Evolutionary conservation across 2,329 filamentous ascomycete genomes (phyloP).

Genomic region (Elsinoe necatrix): DNA sequence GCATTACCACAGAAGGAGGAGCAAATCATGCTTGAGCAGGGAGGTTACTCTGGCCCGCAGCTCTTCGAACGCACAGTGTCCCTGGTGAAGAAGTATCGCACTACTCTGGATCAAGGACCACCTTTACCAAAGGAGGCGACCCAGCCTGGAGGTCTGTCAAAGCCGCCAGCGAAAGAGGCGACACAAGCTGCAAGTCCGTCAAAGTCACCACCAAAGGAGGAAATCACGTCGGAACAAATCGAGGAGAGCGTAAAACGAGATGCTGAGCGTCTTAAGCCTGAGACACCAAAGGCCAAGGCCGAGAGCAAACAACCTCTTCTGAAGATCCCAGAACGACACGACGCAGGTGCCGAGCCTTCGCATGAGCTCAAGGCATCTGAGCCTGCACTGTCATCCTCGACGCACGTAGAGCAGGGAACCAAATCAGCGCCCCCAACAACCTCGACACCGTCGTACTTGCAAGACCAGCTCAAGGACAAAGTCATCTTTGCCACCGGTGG

Average conservation of each 20-base stretch:
- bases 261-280: conserved; percentile 26
- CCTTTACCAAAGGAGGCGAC: conserved; percentile 19
- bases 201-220: not conserved
- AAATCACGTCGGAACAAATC: conserved; percentile 10
- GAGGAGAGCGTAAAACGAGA: conserved; percentile 26
- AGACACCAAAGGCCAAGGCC: conserved; percentile 23
- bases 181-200: not conserved
- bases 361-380: conserved; percentile 10
- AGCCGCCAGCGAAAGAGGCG: not conserved
- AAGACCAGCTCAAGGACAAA: conserved; percentile 47
- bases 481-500: conserved; percentile 91
- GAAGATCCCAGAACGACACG: conserved; percentile 26
- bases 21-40: conserved; percentile 61
- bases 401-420: conserved; percentile 14
- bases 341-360: conserved; percentile 18
- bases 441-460: conserved; percentile 15
- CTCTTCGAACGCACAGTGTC: conserved; percentile 73
- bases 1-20: conserved; percentile 59
- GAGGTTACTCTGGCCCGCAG: conserved; percentile 84
- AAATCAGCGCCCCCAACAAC: conserved; percentile 16
- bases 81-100: conserved; percentile 71
- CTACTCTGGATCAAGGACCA: conserved; percentile 39
- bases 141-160: not conserved
- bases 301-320: conserved; percentile 27
- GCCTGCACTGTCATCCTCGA: conserved; percentile 16